Percentiles rank a stretch among this genome's conserved stretches.
Conservation (phyloP, 2,329 filamentous ascomycete genomes). For the Tolypocladium ophioglossoides region DNA sequence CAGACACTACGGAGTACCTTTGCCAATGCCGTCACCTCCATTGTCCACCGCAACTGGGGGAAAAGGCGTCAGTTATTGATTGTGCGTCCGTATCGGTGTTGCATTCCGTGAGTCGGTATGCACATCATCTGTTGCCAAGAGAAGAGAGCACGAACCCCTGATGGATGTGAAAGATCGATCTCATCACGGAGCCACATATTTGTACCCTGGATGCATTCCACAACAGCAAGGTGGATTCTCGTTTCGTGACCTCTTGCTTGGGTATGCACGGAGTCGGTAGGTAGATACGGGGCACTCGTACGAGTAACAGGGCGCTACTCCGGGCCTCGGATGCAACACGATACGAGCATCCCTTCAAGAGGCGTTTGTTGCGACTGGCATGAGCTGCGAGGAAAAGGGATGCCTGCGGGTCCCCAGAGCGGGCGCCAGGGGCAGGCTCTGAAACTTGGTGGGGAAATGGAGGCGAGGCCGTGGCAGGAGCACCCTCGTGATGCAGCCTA, state of each 20-base stretch:
- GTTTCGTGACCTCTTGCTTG: not conserved
- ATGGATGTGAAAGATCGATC: not conserved
- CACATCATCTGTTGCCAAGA: not conserved
- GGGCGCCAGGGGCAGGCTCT: not conserved
- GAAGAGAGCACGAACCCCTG: not conserved
- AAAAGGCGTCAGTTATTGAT: not conserved
- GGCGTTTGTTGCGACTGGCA: not conserved
- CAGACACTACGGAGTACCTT: not conserved
- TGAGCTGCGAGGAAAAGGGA: not conserved
- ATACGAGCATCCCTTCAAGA: not conserved
- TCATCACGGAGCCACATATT: not conserved
- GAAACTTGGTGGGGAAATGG: not conserved
- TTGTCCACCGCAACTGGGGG: not conserved
- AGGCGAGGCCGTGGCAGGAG: not conserved
- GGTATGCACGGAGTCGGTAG: too few relatives aligned
- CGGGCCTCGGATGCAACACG: too few relatives aligned
- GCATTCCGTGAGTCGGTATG: not conserved
- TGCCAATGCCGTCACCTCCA: not conserved
- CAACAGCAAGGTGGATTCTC: not conserved
- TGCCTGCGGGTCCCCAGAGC: not conserved
- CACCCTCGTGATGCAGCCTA: too few relatives aligned
- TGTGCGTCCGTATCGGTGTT: not conserved
- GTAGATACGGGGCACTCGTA: not conserved
- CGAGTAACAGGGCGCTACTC: too few relatives aligned
- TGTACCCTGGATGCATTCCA: not conserved